These are phyloP conservation scores for Punctularia strigosozonata DNA, from an alignment of 768 basidiomycete genomes.

Conservation along the genomic window DNA sequence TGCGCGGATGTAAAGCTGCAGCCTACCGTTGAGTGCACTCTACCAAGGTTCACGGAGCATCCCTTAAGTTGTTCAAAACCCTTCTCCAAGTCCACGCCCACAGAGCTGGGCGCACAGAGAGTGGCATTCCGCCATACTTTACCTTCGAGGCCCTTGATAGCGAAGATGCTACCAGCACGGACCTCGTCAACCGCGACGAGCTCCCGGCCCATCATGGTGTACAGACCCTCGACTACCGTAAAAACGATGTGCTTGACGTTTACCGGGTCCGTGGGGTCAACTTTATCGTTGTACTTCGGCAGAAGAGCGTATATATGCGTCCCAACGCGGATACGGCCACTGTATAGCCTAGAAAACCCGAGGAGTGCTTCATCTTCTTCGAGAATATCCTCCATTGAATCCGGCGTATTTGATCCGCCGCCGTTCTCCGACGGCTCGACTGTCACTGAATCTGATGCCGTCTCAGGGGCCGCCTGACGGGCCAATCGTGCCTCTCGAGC, in stretches of 20 bases:
- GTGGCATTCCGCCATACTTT: slow-evolving; percentile 88
- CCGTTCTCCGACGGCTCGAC: slow-evolving; percentile 7
- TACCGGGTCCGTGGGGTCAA: slow-evolving; percentile 50
- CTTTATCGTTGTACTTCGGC: slow-evolving; percentile 69
- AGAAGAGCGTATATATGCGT: slow-evolving; percentile 60
- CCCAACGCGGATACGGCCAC: slow-evolving; percentile 66
- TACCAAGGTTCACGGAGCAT: slow-evolving; percentile 73
- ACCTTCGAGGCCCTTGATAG: slow-evolving; percentile 80
- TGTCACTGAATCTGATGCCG: slow-evolving; percentile 3
- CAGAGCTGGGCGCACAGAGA: slow-evolving; percentile 55
- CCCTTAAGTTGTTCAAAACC: slow-evolving; percentile 25
- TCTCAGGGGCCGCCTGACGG: slow-evolving; percentile 9
- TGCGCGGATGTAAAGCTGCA: background rate
- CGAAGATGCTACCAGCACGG: slow-evolving; percentile 89
- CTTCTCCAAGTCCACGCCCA: slow-evolving; percentile 24
- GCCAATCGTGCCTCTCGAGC: slow-evolving; percentile 44
- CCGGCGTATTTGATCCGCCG: too few species aligned
- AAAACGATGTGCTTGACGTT: slow-evolving; percentile 56
- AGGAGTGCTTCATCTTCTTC: slow-evolving; percentile 37
- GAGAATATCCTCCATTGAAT: slow-evolving; percentile 9
- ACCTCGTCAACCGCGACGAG: slow-evolving; percentile 76
- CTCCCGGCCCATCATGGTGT: slow-evolving; percentile 97
- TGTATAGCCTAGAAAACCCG: slow-evolving; percentile 91
- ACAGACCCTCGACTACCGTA: slow-evolving; percentile 64
- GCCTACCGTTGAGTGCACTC: slow-evolving; percentile 51